Evolutionary conservation across 352 stramenopile species (phyloP), one percentile per base, ranked within the genome.

Genomic region (Phytophthora pistaciae): DNA sequence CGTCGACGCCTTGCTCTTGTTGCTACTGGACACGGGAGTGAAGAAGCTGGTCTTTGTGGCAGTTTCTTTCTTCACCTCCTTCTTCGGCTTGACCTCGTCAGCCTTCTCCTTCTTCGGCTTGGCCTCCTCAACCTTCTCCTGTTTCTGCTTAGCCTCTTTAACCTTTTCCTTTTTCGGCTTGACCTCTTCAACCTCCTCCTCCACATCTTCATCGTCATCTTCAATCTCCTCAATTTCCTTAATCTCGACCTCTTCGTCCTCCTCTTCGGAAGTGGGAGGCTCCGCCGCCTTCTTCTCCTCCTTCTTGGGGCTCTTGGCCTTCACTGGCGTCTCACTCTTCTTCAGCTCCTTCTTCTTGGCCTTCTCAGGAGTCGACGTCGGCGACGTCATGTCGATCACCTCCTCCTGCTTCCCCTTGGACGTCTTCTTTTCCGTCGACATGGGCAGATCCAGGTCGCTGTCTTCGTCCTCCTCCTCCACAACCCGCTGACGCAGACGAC

Each of bases 391-490:
- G 16, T 88, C 79, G 36, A 86, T 84, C 27, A 80, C 62, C 13
- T 77, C 59, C 9, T 79, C 55, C 31, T 77, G 66, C 65, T 56
- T 80, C 0, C 44, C 63, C 65, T 56, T 80, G 1, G 53, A 61
- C 54, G 78, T 81, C 54, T 72, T 66, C 13, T 55, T 40, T 1
- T 52, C 21, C 21, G 18, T 44, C 1, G 52, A 74, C 33, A 80
- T 65, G 13, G 56, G 38, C 13, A 90, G 38, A 44, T 86, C 67
- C 66, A 77, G 36, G 40, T 85, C 78, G 23, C 74, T 83, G 16
- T 88, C 84, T 0, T 85, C 75, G 21, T 90, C 80, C 18, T 91
- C 79, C 11, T 90, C 79, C n/a, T 81, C 72, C n/a, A 87, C 76
- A 5, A 91, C 65, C 1, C 83, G 79, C 74, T 92, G 85, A 7